Evolutionary conservation across 1,139 yeast genomes (phyloP), one percentile per base, ranked within the genome.

Genomic region (Candida tropicalis): DNA sequence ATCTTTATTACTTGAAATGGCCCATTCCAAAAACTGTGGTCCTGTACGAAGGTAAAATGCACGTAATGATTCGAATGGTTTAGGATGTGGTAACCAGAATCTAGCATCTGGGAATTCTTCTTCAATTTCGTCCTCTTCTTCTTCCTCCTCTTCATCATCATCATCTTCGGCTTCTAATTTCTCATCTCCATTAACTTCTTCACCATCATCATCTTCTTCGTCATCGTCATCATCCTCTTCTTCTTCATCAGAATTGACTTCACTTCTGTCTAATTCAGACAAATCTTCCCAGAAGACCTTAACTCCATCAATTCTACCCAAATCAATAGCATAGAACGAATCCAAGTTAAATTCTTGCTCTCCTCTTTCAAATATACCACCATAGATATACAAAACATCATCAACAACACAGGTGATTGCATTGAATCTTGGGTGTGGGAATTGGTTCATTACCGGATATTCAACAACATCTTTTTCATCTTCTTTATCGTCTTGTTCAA

Each of bases 41-140:
- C 96, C 95, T 1, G 96, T 82, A 58, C 97, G 85, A 28, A 85
- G 72, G 61, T 93, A 93, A 65, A 91, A 93, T 1, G 80, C 83
- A 53, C 97, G 81, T 49, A 91, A 71, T 1, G 80, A 68, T 65
- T 93, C 98, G 58, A 93, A 93, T n/a, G 97, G 85, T 59, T 91
- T 90, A 36, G 99, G 99, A 62, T 90, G 97, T 37, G 98, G 97
- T 48, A 93, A 75, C 96, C 97, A 91, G 20, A 97, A 97, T 63
- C 96, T 79, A 36, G 86, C 86, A 63, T 93, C 98, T 5, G 96
- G 96, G 55, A 83, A 79, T 49, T 84, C 91, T 31, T 81, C 82
- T 46, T 79, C 87, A 6, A 75, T 84, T 35, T 73, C 83, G 34
- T 75, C 84, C 27, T 77, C 87, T 33, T 77, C 87, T 22, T 75